These are phyloP conservation scores for Rhizopus arrhizus DNA, from an alignment of 371 early-diverging fungal genomes.

Conservation along the genomic window DNA sequence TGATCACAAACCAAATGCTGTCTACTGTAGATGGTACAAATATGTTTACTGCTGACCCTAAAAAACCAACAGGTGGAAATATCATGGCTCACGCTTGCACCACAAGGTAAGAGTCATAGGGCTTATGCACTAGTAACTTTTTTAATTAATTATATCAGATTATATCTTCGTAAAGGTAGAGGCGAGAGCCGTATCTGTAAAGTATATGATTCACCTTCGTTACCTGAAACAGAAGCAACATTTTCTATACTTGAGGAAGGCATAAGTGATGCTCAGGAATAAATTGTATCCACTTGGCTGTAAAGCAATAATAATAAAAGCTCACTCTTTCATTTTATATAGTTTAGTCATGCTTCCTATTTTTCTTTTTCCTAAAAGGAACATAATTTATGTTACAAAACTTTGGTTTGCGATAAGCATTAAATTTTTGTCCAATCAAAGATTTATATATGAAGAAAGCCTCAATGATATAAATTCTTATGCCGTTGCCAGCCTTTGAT, in stretches of 20 bases:
- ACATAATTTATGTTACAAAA: too few relatives aligned
- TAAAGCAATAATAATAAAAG: neutral
- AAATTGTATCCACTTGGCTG: neutral
- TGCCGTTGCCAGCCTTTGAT: too few relatives aligned
- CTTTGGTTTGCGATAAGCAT: constrained; percentile 54
- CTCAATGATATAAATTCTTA: too few relatives aligned
- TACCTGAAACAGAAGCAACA: constrained; percentile 78
- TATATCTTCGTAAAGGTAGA: constrained; percentile 84
- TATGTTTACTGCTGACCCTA: constrained; percentile 93
- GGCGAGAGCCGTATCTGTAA: constrained; percentile 85
- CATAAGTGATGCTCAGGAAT: constrained; percentile 65
- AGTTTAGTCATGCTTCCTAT: neutral
- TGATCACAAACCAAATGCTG: constrained; percentile 99
- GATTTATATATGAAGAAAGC: constrained; percentile 13
- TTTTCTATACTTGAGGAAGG: constrained; percentile 73
- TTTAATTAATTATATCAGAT: constrained; percentile 30
- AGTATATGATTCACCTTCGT: constrained; percentile 88
- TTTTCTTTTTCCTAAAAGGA: neutral
- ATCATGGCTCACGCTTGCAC: constrained; percentile 98
- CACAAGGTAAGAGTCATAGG: constrained; percentile 47
- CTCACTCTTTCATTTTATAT: too few relatives aligned
- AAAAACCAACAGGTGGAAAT: constrained; percentile 98
- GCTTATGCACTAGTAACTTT: neutral
- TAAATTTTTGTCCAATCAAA: constrained; percentile 61
- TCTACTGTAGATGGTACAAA: constrained; percentile 94